These are phyloP conservation scores for Ceriops zippeliana DNA, from an alignment of 345 rosid species.

Conservation along the genomic window DNA sequence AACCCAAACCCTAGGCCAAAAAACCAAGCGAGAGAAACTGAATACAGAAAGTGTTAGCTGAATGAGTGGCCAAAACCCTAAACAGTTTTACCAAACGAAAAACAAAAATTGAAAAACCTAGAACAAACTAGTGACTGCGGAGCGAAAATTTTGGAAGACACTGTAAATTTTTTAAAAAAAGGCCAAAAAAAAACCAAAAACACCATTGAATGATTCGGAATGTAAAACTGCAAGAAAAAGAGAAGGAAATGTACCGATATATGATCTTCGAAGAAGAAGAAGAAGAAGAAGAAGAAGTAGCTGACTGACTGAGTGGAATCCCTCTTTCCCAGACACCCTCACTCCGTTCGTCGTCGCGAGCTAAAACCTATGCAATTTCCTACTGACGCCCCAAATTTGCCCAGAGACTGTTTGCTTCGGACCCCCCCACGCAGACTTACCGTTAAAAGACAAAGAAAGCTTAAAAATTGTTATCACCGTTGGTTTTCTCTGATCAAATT, in stretches of 20 bases:
- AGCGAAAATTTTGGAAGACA: background rate
- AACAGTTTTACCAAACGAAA: background rate
- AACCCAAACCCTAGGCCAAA: background rate
- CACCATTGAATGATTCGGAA: background rate
- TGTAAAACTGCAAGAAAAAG: background rate
- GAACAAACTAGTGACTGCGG: background rate
- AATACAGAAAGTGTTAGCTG: background rate
- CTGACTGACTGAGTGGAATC: too few species aligned
- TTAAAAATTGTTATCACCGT: too few species aligned
- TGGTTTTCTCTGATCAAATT: too few species aligned
- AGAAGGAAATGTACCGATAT: background rate
- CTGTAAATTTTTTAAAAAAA: background rate
- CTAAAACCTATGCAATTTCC: too few species aligned
- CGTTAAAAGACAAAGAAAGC: too few species aligned
- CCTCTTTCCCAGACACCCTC: too few species aligned
- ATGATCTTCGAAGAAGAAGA: too few species aligned
- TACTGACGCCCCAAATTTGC: too few species aligned
- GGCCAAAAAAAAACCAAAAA: background rate
- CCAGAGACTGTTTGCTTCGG: too few species aligned
- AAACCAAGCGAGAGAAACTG: background rate
- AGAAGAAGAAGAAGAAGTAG: too few species aligned
- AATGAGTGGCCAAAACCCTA: slow-evolving; percentile 7
- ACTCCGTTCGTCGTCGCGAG: too few species aligned
- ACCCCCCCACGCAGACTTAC: too few species aligned
- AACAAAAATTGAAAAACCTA: background rate